Conservation (phyloP, 169 alveolate species). For the Plasmodium blacklocki region DNA sequence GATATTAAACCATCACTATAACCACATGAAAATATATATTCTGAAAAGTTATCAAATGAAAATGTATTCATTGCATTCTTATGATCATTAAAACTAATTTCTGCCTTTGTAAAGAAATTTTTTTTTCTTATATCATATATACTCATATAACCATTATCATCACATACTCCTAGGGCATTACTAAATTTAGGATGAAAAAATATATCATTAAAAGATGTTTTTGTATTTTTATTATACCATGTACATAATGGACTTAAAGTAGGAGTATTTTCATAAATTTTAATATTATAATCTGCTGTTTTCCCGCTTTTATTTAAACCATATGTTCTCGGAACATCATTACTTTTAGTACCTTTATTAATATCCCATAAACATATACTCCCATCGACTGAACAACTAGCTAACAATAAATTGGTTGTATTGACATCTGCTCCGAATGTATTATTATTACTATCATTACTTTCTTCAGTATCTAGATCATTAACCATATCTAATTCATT, state of each 20-base stretch:
- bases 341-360: slow-evolving; percentile 77
- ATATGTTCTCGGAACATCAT: slow-evolving; percentile 73
- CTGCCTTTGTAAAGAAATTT: slow-evolving; percentile 47
- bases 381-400: slow-evolving; percentile 94
- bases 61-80: slow-evolving; percentile 73
- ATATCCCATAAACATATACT: slow-evolving; percentile 93
- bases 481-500: not conserved
- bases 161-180: slow-evolving; percentile 64
- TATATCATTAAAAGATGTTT: slow-evolving; percentile 52
- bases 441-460: not conserved
- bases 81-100: slow-evolving; percentile 41
- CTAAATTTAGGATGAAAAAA: slow-evolving; percentile 70
- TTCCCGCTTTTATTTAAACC: slow-evolving; percentile 71
- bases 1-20: slow-evolving; percentile 78
- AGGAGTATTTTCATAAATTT: slow-evolving; percentile 49
- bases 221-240: slow-evolving; percentile 42
- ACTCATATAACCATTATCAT: slow-evolving; percentile 68
- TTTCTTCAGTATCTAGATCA: not conserved
- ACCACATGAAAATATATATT: slow-evolving; percentile 77
- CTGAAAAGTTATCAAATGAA: slow-evolving; percentile 79
- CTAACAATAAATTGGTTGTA: slow-evolving; percentile 81
- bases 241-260: slow-evolving; percentile 49
- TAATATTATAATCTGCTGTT: slow-evolving; percentile 46
- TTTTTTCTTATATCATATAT: slow-evolving; percentile 48
- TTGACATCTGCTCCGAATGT: slow-evolving; percentile 62